Base-by-base conservation (phyloP, 257 asterid species). In the Ballota nigra region DNA sequence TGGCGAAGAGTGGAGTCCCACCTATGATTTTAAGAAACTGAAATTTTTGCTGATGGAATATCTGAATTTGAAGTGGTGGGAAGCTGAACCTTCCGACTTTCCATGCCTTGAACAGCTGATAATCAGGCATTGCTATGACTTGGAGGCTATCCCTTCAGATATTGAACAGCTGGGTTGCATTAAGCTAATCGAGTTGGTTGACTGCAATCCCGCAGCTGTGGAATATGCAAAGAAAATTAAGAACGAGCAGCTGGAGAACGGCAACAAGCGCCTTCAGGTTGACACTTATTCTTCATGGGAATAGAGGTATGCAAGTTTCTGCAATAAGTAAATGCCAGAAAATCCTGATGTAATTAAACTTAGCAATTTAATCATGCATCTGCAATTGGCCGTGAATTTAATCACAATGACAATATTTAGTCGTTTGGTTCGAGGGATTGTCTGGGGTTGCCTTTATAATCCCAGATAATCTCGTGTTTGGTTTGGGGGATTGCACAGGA, bases 231-330 rank as follows among this genome's bases (percentile, higher is more conserved):
- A 16, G 28, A 19, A 36, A 0, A n/a, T 78, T 4, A 8, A 1
- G 23, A 58, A 28, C 1, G 13, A 29, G 20, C 26, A 24, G 43
- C 24, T 57, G 34, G 9, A 1, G 15, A 33, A 3, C 0, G 31
- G 31, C 31, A 63, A 56, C 1, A 16, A 49, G 8, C 18, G 1
- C 20, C 31, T 77, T 34, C 33, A 66, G 65, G 75, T 75, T 43
- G 76, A 49, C 23, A 56, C 70, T 22, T 53, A 75, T 24, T 58
- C 80, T 40, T 79, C 83, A 1, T 75, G 78, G 75, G 69, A 75
- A 75, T 79, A 69, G 71, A 8, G 1, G 43, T 9, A 38, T 38
- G 43, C 43, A 38, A 8, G 13, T 9, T n/a, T n/a, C n/a, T n/a
- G n/a, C n/a, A n/a, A n/a, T 8, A 12, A 6, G 52, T 2, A 15